Percentiles rank a stretch among this genome's conserved stretches.
These are phyloP conservation scores for Microbotryum silenes-acaulis DNA, from an alignment of 1,284 basidiomycete genomes.

Conservation along the genomic window DNA sequence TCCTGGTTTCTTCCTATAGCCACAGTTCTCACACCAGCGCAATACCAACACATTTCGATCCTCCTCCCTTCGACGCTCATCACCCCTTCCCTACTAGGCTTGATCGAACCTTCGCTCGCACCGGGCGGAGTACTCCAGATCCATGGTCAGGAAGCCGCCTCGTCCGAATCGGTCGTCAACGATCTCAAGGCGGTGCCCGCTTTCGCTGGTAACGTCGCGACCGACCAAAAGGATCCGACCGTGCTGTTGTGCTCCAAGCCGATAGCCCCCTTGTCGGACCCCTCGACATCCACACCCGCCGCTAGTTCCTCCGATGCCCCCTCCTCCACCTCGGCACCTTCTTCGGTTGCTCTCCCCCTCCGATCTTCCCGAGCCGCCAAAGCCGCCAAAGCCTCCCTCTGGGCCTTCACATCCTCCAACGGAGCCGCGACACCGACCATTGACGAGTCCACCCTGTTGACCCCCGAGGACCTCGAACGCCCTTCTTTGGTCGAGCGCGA, in stretches of 20 bases:
- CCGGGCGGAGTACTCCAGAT: constrained; percentile 20
- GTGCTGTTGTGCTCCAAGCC: too few species aligned
- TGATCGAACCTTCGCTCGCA: constrained; percentile 25
- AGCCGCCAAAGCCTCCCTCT: constrained; percentile 58
- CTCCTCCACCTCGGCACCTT: constrained; percentile 40
- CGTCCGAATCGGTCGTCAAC: not conserved
- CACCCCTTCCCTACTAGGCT: constrained; percentile 19
- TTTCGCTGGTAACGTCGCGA: constrained; percentile 10
- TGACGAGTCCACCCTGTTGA: constrained; percentile 66
- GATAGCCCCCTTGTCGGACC: constrained; percentile 48
- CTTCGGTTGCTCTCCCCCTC: constrained; percentile 33
- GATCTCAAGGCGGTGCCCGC: constrained; percentile 25
- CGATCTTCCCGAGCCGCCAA: constrained; percentile 52
- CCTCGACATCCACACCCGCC: constrained; percentile 53
- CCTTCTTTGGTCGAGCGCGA: constrained; percentile 62
- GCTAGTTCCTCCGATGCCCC: constrained; percentile 53
- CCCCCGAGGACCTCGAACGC: constrained; percentile 60
- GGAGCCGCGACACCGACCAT: constrained; percentile 52
- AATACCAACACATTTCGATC: constrained; percentile 22
- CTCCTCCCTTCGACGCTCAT: constrained; percentile 24
- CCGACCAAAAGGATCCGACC: not conserved
- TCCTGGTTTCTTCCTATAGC: constrained; percentile 7
- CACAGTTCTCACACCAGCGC: constrained; percentile 5
- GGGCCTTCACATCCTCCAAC: constrained; percentile 52
- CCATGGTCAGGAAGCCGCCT: constrained; percentile 13